Conservation (phyloP, 495 filamentous ascomycete species). For the Neurospora sp. region DNA sequence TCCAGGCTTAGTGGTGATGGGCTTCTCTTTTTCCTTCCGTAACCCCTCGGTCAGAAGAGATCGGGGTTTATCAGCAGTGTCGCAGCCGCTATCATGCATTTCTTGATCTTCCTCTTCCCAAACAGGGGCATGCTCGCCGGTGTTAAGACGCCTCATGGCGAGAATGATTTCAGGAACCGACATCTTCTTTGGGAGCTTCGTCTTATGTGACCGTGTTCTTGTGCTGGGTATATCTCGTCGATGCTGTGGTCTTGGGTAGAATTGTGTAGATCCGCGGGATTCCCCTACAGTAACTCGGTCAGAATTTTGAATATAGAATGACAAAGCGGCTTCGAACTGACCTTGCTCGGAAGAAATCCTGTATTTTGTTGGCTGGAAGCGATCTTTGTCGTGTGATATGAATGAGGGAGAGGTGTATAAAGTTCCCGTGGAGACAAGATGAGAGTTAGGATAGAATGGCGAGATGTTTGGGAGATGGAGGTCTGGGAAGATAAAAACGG, state of each 20-base stretch:
- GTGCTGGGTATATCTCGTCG: background rate
- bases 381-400: background rate
- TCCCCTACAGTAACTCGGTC: background rate
- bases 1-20: background rate
- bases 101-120: background rate
- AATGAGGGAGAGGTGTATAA: background rate
- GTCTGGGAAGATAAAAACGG: background rate
- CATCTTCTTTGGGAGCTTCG: background rate
- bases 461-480: background rate
- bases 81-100: background rate
- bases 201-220: background rate
- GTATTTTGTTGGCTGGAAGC: background rate
- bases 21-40: background rate
- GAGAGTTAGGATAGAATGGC: background rate
- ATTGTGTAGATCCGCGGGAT: background rate
- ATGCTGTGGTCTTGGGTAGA: background rate
- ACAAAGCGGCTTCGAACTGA: background rate
- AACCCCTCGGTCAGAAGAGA: background rate
- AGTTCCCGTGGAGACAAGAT: background rate
- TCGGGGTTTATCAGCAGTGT: background rate
- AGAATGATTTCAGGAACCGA: background rate
- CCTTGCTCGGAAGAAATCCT: background rate
- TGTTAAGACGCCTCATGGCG: background rate
- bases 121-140: background rate
- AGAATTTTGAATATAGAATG: background rate